Evolutionary conservation across 2,329 filamentous ascomycete species (phyloP), one percentile per base, ranked within the genome.

Genomic region (Catunica adiposa): DNA sequence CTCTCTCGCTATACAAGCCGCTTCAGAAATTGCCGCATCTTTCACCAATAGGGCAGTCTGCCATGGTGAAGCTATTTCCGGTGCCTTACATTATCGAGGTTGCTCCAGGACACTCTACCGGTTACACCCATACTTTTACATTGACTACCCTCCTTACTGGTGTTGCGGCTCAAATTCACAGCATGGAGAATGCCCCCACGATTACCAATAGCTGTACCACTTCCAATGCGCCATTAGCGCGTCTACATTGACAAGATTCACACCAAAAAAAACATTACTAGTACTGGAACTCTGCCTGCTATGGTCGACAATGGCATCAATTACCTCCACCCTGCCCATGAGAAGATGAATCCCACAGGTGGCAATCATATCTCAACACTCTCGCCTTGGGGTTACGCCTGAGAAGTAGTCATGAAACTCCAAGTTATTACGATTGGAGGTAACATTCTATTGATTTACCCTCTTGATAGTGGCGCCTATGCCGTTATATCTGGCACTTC

Each of bases 311-410:
- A 61, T 0, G 63, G 64, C 3, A 65, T 81, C 47, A 80, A 84
- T 62, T 83, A 82, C 62, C 72, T 67, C 0, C 80, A 83, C 61
- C 76, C 78, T 1, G 77, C 77, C 22, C 72, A 84, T 0, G 81
- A 80, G n/a, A n/a, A n/a, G n/a, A n/a, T n/a, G n/a, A 77, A 73
- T 64, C 63, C 61, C 2, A 51, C 60, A 2, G 72, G 71, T 1
- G 44, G 15, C 17, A 76, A 74, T 1, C 70, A 68, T 56, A 61
- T 71, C 34, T 57, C 53, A 23, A 9, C 34, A 3, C 58, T 58
- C 37, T 59, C 53, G 2, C 50, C 51, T 7, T 61, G 60, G 61
- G 62, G 61, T 23, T 60, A 60, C 1, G 61, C 59, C 1, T 60
- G 47, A 42, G 59, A 61, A 3, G 53, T 60, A 11, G 53, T 56